phyloP scores from a whole-genome alignment of 768 basidiomycete genomes.

The Epithele typhae region DNA sequence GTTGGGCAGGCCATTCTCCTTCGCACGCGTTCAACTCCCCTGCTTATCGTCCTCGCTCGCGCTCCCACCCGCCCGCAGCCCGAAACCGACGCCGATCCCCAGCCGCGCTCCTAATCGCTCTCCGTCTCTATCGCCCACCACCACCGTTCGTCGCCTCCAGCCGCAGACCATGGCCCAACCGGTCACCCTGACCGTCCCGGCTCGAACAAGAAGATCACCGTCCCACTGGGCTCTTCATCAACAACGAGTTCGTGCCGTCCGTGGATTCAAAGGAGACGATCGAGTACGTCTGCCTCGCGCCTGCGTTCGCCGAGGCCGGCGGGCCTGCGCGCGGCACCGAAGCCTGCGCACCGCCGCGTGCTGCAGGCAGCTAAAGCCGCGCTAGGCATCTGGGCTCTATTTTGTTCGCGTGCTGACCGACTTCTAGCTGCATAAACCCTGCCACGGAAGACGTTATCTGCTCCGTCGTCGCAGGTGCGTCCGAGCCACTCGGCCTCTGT shows the following conservation, averaged over 20 bases:
- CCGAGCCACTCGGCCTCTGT: background rate
- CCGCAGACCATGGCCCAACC: slow-evolving; percentile 17
- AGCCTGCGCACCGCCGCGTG: too few relatives aligned
- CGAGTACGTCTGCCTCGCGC: slow-evolving; percentile 39
- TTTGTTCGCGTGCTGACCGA: too few relatives aligned
- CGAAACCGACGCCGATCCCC: too few relatives aligned
- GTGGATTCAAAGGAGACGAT: slow-evolving; percentile 62
- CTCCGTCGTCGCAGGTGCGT: slow-evolving; percentile 50
- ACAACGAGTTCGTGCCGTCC: slow-evolving; percentile 84
- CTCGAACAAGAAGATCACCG: slow-evolving; percentile 37
- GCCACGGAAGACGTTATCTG: slow-evolving; percentile 73
- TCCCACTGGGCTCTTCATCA: slow-evolving; percentile 90
- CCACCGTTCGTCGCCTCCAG: slow-evolving; percentile 3
- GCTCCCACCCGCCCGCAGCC: too few relatives aligned
- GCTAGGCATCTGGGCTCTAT: background rate
- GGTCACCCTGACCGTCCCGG: slow-evolving; percentile 23
- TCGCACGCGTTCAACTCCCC: too few relatives aligned
- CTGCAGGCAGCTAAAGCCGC: too few relatives aligned
- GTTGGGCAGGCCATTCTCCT: too few relatives aligned
- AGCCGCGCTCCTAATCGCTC: background rate
- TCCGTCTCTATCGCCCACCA: slow-evolving; percentile 4
- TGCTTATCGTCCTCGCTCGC: too few relatives aligned
- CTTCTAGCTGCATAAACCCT: slow-evolving; percentile 67
- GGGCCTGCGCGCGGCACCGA: too few relatives aligned
- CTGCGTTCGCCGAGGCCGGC: background rate